These are phyloP conservation scores for Suillus sp. DNA, from an alignment of 768 basidiomycete genomes.

Conservation along the genomic window DNA sequence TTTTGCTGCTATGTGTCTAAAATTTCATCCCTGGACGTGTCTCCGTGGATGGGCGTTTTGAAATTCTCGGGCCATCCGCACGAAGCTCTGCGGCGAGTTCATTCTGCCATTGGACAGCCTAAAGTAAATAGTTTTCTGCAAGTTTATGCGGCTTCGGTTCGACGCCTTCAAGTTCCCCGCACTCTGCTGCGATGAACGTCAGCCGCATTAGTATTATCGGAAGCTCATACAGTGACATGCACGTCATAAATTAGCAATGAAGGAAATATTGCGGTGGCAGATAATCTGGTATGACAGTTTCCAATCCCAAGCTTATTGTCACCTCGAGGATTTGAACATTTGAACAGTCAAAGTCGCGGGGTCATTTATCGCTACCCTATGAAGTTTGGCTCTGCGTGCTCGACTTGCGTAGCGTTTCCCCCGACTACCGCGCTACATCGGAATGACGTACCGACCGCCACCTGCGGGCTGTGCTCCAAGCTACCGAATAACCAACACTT, in stretches of 20 bases:
- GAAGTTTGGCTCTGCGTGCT: neutral
- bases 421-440: neutral
- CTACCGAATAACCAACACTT: conserved; percentile 1
- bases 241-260: neutral
- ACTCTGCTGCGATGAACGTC: neutral
- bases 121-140: neutral
- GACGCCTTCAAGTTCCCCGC: conserved; percentile 1
- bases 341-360: conserved; percentile 4
- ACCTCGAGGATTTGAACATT: neutral
- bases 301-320: neutral
- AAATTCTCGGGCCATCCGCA: conserved; percentile 3
- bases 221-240: neutral
- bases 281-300: neutral
- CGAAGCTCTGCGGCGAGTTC: neutral
- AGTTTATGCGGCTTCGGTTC: neutral
- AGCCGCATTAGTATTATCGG: neutral
- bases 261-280: neutral
- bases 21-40: conserved; percentile 1
- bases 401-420: neutral
- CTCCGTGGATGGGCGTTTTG: neutral
- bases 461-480: neutral
- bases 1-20: neutral
- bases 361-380: conserved; percentile 1
- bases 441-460: conserved; percentile 5
- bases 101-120: neutral